These are phyloP conservation scores for Coemansia furcata DNA, from an alignment of 192 early-diverging fungal species.

Conservation along the genomic window DNA sequence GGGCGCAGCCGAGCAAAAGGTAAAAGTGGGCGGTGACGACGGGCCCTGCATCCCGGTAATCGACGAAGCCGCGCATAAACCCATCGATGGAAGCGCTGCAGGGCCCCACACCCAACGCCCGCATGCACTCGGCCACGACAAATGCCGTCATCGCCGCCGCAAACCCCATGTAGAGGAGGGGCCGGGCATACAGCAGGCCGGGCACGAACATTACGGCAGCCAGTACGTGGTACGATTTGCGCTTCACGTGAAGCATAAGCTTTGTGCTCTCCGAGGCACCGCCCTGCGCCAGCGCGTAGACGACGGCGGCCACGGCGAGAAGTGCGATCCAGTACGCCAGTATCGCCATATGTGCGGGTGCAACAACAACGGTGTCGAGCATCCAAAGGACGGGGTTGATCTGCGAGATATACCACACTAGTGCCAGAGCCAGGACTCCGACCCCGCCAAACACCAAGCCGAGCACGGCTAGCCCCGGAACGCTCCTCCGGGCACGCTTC, in stretches of 20 bases:
- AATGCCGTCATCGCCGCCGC: slow-evolving; percentile 68
- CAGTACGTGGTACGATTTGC: slow-evolving; percentile 86
- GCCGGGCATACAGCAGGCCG: slow-evolving; percentile 59
- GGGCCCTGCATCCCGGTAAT: slow-evolving; percentile 77
- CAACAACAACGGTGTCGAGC: background rate
- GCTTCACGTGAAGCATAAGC: slow-evolving; percentile 61
- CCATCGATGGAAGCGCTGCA: slow-evolving; percentile 60
- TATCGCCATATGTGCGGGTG: slow-evolving; percentile 3
- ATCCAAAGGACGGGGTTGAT: slow-evolving; percentile 6
- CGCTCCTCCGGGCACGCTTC: background rate
- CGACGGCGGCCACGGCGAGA: slow-evolving; percentile 4
- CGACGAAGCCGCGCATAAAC: slow-evolving; percentile 82
- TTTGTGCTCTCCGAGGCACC: slow-evolving; percentile 1
- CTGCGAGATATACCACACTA: slow-evolving; percentile 6
- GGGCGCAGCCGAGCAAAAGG: slow-evolving; percentile 84
- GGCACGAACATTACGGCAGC: slow-evolving; percentile 87
- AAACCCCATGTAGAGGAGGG: slow-evolving; percentile 80
- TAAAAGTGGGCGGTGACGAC: slow-evolving; percentile 88
- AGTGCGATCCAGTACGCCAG: slow-evolving; percentile 28
- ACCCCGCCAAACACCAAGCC: background rate
- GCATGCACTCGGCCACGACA: slow-evolving; percentile 78
- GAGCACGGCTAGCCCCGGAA: background rate
- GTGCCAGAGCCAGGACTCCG: slow-evolving; percentile 13
- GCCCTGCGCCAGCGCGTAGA: background rate
- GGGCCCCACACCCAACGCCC: slow-evolving; percentile 71